These are phyloP conservation scores for Leptodontidium sp. DNA, from an alignment of 2,329 filamentous ascomycete species.

Conservation along the genomic window DNA sequence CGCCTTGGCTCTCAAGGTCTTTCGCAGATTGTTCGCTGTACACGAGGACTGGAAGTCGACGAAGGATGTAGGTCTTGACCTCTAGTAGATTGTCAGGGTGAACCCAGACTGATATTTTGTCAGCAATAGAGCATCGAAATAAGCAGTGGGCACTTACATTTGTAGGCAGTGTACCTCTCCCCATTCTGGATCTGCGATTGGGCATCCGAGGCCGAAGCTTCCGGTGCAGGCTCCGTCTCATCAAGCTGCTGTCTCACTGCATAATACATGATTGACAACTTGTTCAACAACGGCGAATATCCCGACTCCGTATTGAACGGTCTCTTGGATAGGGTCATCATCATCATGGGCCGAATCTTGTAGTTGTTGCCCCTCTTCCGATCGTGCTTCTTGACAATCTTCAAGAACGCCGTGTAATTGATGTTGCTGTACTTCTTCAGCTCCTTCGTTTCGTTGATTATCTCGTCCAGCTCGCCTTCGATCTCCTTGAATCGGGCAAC, in stretches of 20 bases:
- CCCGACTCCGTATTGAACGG: conserved; percentile 93
- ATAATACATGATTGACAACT: conserved; percentile 94
- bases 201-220: conserved; percentile 45
- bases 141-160: conserved; percentile 65
- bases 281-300: conserved; percentile 88
- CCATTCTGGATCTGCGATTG: conserved; percentile 66
- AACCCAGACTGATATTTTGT: conserved; percentile 76
- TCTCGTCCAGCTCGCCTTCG: conserved; percentile 80
- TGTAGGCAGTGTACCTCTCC: conserved; percentile 84
- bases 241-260: conserved; percentile 88
- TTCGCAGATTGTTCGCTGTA: conserved; percentile 91
- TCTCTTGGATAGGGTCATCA: conserved; percentile 85
- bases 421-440: conserved; percentile 94
- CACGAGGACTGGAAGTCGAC: conserved; percentile 87
- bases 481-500: conserved; percentile 71
- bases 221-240: conserved; percentile 54
- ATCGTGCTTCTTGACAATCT: conserved; percentile 99
- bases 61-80: conserved; percentile 94
- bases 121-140: conserved; percentile 39
- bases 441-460: conserved; percentile 91
- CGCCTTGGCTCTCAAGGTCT: conserved; percentile 78
- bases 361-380: conserved; percentile 88
- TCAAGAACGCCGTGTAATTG: conserved; percentile 97
- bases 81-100: conserved; percentile 95
- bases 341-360: conserved; percentile 88